Percentiles rank a stretch among this genome's conserved stretches.
phyloP scores from a whole-genome alignment of 73 alveolate genomes.

The Effrenium voratum region DNA sequence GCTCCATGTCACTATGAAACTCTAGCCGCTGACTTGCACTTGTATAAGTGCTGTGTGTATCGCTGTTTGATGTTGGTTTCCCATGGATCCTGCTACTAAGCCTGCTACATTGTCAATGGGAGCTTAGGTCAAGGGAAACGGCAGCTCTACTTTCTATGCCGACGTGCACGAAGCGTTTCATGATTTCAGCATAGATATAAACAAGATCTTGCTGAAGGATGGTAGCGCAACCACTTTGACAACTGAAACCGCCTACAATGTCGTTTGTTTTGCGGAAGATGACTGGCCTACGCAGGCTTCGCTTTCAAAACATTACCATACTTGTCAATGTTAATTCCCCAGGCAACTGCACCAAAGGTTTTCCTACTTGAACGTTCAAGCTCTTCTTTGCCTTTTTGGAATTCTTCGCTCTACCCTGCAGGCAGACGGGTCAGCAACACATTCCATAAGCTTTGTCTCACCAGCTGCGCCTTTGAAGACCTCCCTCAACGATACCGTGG shows the following conservation, averaged over 20 bases:
- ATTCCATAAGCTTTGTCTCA: conserved; percentile 23
- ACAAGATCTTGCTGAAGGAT: background rate
- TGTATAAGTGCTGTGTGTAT: too few relatives aligned
- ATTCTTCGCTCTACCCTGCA: too few relatives aligned
- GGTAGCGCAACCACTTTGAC: conserved; percentile 35
- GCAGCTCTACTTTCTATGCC: background rate
- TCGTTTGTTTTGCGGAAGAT: conserved; percentile 44
- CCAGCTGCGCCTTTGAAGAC: conserved; percentile 31
- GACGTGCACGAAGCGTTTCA: conserved; percentile 24
- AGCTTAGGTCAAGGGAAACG: conserved; percentile 32
- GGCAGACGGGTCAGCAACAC: conserved; percentile 43
- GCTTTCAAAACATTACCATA: too few relatives aligned
- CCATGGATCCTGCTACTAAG: background rate
- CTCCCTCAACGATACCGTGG: conserved; percentile 22
- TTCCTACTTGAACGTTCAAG: too few relatives aligned
- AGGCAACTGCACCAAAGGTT: too few relatives aligned
- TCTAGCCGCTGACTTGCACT: background rate
- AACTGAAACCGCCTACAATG: conserved; percentile 29
- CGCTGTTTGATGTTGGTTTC: background rate
- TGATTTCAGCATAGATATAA: conserved; percentile 31
- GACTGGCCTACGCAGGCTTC: conserved; percentile 44
- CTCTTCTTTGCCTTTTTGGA: too few relatives aligned
- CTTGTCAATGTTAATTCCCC: too few relatives aligned
- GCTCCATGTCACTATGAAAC: conserved; percentile 30
- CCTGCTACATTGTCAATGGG: background rate